These are phyloP conservation scores for Ophiobolus disseminans DNA, from an alignment of 2,329 filamentous ascomycete species.

Conservation along the genomic window DNA sequence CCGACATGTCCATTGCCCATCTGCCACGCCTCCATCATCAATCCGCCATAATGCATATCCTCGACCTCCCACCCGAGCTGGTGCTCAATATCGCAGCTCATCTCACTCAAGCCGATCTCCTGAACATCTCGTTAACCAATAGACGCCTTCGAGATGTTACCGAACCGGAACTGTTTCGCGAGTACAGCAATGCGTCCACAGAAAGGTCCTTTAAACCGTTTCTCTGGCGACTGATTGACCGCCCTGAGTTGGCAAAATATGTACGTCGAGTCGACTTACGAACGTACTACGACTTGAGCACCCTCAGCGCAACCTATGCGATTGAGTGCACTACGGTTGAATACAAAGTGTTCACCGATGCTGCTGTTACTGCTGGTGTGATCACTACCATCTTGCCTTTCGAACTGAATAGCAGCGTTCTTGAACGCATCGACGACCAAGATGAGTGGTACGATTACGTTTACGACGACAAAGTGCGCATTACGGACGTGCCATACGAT, in stretches of 20 bases:
- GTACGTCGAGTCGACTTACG: background rate
- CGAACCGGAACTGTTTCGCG: conserved; percentile 15
- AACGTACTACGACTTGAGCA: background rate
- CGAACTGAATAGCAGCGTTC: background rate
- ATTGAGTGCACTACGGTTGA: background rate
- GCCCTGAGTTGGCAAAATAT: conserved; percentile 4
- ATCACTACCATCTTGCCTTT: background rate
- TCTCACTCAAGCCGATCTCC: conserved; percentile 11
- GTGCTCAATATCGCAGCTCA: conserved; percentile 10
- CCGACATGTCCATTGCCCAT: no score
- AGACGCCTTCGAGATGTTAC: conserved; percentile 5
- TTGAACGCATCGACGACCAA: background rate
- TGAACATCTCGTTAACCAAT: conserved; percentile 15
- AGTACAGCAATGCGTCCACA: background rate
- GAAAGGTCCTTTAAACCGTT: conserved; percentile 1
- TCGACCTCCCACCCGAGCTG: conserved; percentile 9
- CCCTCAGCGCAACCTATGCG: background rate
- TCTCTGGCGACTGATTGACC: background rate
- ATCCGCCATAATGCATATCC: background rate
- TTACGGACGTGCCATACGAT: conserved; percentile 4
- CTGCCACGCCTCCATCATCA: background rate
- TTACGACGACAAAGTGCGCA: background rate
- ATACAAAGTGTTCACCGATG: background rate
- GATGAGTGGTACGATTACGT: background rate
- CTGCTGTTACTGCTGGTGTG: background rate